Conservation (phyloP, 169 alveolate genomes). For the Plasmodium malariae region DNA sequence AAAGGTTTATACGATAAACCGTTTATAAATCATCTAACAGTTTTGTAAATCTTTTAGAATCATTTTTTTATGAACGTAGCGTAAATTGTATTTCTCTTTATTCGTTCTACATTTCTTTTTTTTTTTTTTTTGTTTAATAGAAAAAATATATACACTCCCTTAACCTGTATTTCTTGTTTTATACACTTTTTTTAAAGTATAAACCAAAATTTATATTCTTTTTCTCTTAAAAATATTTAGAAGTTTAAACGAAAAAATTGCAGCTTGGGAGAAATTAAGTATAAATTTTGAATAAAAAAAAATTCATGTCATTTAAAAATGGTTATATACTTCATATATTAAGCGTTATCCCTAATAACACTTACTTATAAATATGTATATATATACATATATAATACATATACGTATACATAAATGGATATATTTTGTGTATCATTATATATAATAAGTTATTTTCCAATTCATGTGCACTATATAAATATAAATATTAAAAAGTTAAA, state of each 20-base stretch:
- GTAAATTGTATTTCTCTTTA: not conserved
- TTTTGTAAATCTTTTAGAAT: no score
- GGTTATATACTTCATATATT: no score
- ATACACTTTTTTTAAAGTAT: not conserved
- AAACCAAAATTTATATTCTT: no score
- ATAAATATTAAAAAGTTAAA: constrained; percentile 13
- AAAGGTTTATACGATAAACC: no score
- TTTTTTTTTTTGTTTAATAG: no score
- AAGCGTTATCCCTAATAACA: not conserved
- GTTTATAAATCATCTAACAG: no score
- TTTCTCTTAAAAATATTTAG: not conserved
- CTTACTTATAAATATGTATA: not conserved
- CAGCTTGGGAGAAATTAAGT: not conserved
- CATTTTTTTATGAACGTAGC: no score
- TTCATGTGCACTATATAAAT: not conserved
- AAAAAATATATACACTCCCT: not conserved
- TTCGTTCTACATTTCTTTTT: no score
- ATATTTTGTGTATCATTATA: no score
- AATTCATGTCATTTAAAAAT: not conserved
- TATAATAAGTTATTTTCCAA: not conserved
- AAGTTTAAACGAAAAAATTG: not conserved
- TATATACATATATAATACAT: not conserved
- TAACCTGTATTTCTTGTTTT: not conserved
- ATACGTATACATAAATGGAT: not conserved
- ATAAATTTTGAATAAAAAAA: no score